Evolutionary conservation across 2,329 filamentous ascomycete genomes (phyloP).

Genomic region (Talaromyces sp.): DNA sequence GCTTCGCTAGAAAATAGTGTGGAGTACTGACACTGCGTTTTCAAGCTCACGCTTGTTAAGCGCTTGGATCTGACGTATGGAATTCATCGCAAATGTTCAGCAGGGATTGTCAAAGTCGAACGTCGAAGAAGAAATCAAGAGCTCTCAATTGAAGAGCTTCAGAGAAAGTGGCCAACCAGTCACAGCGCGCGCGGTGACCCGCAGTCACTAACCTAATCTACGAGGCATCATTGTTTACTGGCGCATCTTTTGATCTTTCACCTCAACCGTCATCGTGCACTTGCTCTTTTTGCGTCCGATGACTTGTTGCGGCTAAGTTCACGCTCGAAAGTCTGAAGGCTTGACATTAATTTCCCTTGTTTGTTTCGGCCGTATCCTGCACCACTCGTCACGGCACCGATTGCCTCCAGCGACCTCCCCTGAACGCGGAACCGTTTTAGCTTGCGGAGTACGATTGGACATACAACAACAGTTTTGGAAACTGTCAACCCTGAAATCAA

Average conservation of each 20-base stretch:
- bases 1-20: not conserved
- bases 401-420: slow-evolving; percentile 28
- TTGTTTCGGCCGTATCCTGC: not conserved
- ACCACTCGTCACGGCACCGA: slow-evolving; percentile 2
- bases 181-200: slow-evolving; percentile 7
- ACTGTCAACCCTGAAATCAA: slow-evolving; percentile 3
- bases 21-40: slow-evolving; percentile 66
- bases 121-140: not conserved
- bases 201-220: slow-evolving; percentile 6
- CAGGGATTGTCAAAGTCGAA: not conserved
- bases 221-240: slow-evolving; percentile 13
- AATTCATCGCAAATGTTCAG: slow-evolving; percentile 66
- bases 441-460: slow-evolving; percentile 7
- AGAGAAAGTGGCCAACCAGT: slow-evolving; percentile 1
- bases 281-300: not conserved
- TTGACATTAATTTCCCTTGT: not conserved
- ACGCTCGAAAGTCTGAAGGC: not conserved
- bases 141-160: not conserved
- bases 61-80: slow-evolving; percentile 84
- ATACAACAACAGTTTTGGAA: not conserved
- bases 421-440: slow-evolving; percentile 24
- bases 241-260: slow-evolving; percentile 8
- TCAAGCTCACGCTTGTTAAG: slow-evolving; percentile 95
- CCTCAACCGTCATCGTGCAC: not conserved
- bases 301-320: not conserved